Conservation (phyloP, 2,329 filamentous ascomycete species). For the Clonostachys rosea region DNA sequence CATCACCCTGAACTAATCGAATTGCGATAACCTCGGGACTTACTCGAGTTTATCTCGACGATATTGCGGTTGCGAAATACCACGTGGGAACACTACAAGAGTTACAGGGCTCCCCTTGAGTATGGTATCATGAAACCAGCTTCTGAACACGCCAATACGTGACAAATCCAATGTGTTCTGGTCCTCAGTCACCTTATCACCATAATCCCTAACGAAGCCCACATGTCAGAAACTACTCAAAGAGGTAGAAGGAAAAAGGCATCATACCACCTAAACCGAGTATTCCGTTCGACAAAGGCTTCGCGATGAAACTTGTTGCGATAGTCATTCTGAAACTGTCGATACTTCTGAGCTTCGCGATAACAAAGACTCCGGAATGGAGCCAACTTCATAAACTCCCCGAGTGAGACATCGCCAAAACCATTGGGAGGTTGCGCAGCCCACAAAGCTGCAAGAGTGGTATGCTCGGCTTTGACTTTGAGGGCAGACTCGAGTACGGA, state of each 20-base stretch:
- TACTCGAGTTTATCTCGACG: no score
- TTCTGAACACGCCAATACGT: constrained; percentile 16
- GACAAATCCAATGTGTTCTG: constrained; percentile 11
- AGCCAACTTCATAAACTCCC: constrained; percentile 18
- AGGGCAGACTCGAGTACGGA: constrained; percentile 12
- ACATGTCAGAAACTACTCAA: background rate
- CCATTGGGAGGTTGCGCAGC: constrained; percentile 10
- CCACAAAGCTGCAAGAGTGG: constrained; percentile 12
- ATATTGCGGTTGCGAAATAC: no score
- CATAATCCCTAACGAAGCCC: constrained; percentile 12
- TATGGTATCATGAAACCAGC: background rate
- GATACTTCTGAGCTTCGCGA: constrained; percentile 22
- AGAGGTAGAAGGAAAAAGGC: no score
- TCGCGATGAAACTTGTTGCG: constrained; percentile 10
- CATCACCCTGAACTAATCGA: no score
- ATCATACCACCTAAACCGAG: constrained; percentile 19
- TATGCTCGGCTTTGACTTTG: constrained; percentile 7
- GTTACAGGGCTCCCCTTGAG: background rate
- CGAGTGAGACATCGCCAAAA: constrained; percentile 11
- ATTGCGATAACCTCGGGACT: no score
- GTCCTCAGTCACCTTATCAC: constrained; percentile 11
- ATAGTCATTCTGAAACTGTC: constrained; percentile 17
- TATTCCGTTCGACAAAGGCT: constrained; percentile 20
- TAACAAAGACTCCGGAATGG: constrained; percentile 21
- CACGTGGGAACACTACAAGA: background rate